phyloP scores from a whole-genome alignment of 495 filamentous ascomycete genomes.

The Tuber borchii region DNA sequence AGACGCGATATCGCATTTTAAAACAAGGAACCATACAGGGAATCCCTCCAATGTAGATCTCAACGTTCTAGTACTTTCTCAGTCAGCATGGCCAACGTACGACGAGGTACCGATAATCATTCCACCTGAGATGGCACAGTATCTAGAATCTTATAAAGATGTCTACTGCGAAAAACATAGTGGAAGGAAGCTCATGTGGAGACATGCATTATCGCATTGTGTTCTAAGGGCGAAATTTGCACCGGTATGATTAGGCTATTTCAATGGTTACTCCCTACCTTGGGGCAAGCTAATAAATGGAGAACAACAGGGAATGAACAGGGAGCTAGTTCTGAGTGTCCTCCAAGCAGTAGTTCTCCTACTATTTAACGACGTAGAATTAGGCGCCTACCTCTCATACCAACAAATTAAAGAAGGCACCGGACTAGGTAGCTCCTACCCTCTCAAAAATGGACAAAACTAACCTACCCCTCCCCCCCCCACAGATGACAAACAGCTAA shows the following conservation, averaged over 20 bases:
- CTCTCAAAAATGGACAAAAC: not conserved
- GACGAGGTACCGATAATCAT: conserved; percentile 70
- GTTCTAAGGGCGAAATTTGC: conserved; percentile 71
- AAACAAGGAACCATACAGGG: conserved; percentile 43
- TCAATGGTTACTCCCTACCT: not conserved
- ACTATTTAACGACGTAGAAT: conserved; percentile 72
- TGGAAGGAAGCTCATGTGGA: conserved; percentile 81
- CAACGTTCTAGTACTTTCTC: conserved; percentile 75
- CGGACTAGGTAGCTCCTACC: conserved; percentile 56
- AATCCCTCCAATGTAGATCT: conserved; percentile 61
- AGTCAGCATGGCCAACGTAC: conserved; percentile 87
- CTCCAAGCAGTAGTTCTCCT: conserved; percentile 89
- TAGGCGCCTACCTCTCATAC: conserved; percentile 57
- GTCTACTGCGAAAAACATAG: conserved; percentile 84
- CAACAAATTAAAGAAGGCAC: conserved; percentile 60
- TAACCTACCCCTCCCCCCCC: not conserved
- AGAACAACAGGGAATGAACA: conserved; percentile 45
- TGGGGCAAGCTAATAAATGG: not conserved
- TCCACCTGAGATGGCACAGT: conserved; percentile 60
- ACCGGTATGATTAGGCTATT: conserved; percentile 41
- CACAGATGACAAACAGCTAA: conserved; percentile 62
- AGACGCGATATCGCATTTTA: conserved; percentile 78
- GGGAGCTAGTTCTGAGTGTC: conserved; percentile 78
- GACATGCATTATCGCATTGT: conserved; percentile 81
- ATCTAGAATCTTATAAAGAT: conserved; percentile 65